Percentiles rank a stretch among this genome's conserved stretches.
Conservation (phyloP, 495 filamentous ascomycete species). For the Parmelia sp. region DNA sequence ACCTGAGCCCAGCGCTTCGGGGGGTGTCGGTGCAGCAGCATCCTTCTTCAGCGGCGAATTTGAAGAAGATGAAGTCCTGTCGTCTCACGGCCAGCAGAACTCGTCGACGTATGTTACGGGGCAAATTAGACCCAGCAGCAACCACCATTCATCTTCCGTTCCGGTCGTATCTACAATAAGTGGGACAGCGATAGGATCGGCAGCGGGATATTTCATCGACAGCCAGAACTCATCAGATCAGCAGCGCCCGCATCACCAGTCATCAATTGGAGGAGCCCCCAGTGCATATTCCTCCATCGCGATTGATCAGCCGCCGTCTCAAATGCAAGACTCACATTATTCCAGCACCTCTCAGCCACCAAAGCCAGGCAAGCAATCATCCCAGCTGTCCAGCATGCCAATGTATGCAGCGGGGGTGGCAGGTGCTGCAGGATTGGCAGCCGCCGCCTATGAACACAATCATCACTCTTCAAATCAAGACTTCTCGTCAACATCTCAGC, state of each 20-base stretch:
- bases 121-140: conserved; percentile 14
- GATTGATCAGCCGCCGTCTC: conserved; percentile 17
- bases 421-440: conserved; percentile 43
- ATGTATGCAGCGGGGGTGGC: conserved; percentile 44
- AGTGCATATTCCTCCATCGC: conserved; percentile 25
- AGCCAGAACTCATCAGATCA: conserved; percentile 37
- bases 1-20: conserved; percentile 47
- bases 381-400: conserved; percentile 37
- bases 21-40: conserved; percentile 46
- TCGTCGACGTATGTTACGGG: conserved; percentile 6
- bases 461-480: conserved; percentile 23
- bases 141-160: conserved; percentile 27
- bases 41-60: conserved; percentile 35
- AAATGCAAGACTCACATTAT: conserved; percentile 9
- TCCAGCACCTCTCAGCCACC: conserved; percentile 20
- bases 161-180: conserved; percentile 35
- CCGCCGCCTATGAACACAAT: conserved; percentile 24
- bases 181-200: conserved; percentile 42
- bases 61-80: conserved; percentile 13
- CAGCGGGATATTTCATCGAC: conserved; percentile 44
- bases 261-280: conserved; percentile 24
- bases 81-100: conserved; percentile 12
- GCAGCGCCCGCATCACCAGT: conserved; percentile 29
- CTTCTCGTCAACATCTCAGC: conserved; percentile 11
- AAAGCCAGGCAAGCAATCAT: conserved; percentile 35